Evolutionary conservation across 306 rosid genomes (phyloP).

Genomic region (Cyclanthera cordifolia): DNA sequence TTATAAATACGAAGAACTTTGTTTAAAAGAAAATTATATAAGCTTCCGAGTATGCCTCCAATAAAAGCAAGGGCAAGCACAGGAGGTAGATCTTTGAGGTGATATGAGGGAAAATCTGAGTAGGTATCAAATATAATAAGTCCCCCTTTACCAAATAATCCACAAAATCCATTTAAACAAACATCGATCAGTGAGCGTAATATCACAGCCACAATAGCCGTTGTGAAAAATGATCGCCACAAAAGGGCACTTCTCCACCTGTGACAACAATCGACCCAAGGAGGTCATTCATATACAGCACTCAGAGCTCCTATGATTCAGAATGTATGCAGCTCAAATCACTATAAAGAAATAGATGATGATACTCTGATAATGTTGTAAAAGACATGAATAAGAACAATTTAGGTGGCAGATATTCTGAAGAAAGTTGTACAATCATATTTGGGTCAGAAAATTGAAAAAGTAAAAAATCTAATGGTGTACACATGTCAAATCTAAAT

Average conservation of each 20-base stretch:
- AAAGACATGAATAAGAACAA: background rate
- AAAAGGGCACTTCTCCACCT: constrained; percentile 97
- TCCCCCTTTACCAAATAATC: constrained; percentile 91
- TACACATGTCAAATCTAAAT: background rate
- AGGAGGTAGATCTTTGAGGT: constrained; percentile 59
- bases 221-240: constrained; percentile 91
- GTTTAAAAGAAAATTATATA: constrained; percentile 50
- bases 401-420: background rate
- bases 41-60: constrained; percentile 83
- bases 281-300: background rate
- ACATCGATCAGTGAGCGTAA: constrained; percentile 78
- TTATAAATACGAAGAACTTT: constrained; percentile 70
- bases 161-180: constrained; percentile 76
- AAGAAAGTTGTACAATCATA: background rate
- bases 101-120: constrained; percentile 57
- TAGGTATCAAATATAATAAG: constrained; percentile 84
- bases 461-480: background rate
- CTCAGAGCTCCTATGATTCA: background rate
- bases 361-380: background rate
- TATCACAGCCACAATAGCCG: constrained; percentile 75
- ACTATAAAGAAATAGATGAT: background rate
- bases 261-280: constrained; percentile 10
- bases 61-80: constrained; percentile 61
- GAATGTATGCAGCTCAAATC: background rate
- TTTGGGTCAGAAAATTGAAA: background rate